Evolutionary conservation across 164 flowering plant species (phyloP).

Genomic region (Aristolochia californica): DNA sequence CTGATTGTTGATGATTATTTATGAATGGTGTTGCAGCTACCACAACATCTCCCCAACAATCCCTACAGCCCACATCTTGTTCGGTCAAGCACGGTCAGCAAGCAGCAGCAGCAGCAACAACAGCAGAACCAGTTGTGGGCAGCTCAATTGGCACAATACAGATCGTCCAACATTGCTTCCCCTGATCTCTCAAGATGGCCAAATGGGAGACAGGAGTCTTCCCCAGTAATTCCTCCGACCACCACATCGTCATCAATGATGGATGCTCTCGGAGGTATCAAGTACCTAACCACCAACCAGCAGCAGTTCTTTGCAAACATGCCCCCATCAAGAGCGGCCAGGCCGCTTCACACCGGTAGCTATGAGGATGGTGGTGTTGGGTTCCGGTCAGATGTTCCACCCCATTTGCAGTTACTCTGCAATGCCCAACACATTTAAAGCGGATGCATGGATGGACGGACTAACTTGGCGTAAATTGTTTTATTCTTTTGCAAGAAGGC

Average conservation of each 20-base stretch:
- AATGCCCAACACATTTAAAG: slow-evolving; percentile 3
- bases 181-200: slow-evolving; percentile 27
- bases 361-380: slow-evolving; percentile 27
- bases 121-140: slow-evolving; percentile 30
- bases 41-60: slow-evolving; percentile 21
- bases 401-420: slow-evolving; percentile 17
- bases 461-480: background rate
- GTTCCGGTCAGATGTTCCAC: slow-evolving; percentile 20
- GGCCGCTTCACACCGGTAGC: slow-evolving; percentile 19
- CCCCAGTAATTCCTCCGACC: slow-evolving; percentile 15
- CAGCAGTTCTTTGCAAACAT: slow-evolving; percentile 23
- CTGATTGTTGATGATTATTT: background rate
- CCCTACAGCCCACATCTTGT: slow-evolving; percentile 7
- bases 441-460: background rate
- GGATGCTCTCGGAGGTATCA: slow-evolving; percentile 19
- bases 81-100: slow-evolving; percentile 11
- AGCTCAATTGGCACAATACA: slow-evolving; percentile 28
- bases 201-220: slow-evolving; percentile 25
- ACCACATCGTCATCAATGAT: slow-evolving; percentile 9
- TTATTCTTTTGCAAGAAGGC: slow-evolving; percentile 1
- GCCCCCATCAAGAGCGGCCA: slow-evolving; percentile 17
- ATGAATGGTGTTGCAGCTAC: slow-evolving; percentile 25
- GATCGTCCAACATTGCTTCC: slow-evolving; percentile 16
- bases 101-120: slow-evolving; percentile 14
- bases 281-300: slow-evolving; percentile 18